Conservation (phyloP, 192 early-diverging fungal genomes). For the Bifiguratus adelaidae region DNA sequence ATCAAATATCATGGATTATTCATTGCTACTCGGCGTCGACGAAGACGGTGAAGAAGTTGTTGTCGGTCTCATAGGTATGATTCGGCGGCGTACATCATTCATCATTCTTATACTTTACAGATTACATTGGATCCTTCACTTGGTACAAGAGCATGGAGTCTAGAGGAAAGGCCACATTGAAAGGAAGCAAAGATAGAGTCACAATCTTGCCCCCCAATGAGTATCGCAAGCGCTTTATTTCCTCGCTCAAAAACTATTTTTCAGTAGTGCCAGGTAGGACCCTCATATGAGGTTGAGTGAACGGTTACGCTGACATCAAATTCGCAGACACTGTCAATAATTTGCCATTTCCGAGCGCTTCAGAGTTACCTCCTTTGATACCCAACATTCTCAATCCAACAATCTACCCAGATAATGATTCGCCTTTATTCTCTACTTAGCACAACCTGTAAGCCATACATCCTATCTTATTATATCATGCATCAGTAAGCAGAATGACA, state of each 20-base stretch:
- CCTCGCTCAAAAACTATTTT: conserved; percentile 85
- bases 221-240: conserved; percentile 85
- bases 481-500: too few relatives aligned
- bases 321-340: too few relatives aligned
- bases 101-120: conserved; percentile 24
- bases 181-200: conserved; percentile 69
- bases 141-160: conserved; percentile 96
- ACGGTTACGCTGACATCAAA: too few relatives aligned
- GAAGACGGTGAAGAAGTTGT: conserved; percentile 73
- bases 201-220: conserved; percentile 91
- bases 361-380: too few relatives aligned
- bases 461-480: too few relatives aligned
- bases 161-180: conserved; percentile 51
- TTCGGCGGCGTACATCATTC: background rate
- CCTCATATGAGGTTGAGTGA: too few relatives aligned
- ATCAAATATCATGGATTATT: conserved; percentile 97
- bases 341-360: too few relatives aligned
- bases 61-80: conserved; percentile 72
- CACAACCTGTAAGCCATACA: too few relatives aligned
- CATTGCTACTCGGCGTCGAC: conserved; percentile 89
- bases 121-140: conserved; percentile 94
- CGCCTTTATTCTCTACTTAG: too few relatives aligned
- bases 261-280: conserved; percentile 72
- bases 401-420: too few relatives aligned
- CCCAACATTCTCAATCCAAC: too few relatives aligned